phyloP scores from a whole-genome alignment of 768 basidiomycete genomes.

The Lactarius sanguifluus region DNA sequence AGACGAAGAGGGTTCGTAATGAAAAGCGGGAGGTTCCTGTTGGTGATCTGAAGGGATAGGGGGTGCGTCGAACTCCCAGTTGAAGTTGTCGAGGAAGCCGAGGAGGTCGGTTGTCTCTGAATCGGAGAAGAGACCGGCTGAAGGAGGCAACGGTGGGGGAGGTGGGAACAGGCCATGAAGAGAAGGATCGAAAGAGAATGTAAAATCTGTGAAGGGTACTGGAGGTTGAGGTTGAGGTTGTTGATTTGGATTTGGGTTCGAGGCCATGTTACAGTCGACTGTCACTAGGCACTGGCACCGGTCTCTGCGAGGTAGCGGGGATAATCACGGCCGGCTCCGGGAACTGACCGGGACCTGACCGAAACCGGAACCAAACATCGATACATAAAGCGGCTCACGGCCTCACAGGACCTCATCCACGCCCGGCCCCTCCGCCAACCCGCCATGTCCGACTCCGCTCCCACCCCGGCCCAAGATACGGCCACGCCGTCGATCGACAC shows the following conservation, averaged over 20 bases:
- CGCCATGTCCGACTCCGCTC: constrained; percentile 67
- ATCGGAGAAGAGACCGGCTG: constrained; percentile 75
- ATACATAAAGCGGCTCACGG: constrained; percentile 30
- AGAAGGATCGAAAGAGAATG: constrained; percentile 67
- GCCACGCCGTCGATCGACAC: constrained; percentile 59
- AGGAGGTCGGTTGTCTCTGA: constrained; percentile 77
- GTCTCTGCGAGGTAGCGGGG: constrained; percentile 9
- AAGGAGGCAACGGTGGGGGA: constrained; percentile 62
- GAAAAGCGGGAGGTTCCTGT: constrained; percentile 16
- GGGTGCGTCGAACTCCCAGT: constrained; percentile 54
- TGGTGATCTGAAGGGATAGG: constrained; percentile 14
- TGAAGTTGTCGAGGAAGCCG: constrained; percentile 81
- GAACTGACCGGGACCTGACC: constrained; percentile 25
- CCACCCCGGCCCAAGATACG: constrained; percentile 67
- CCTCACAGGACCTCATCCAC: constrained; percentile 12
- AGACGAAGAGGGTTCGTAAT: constrained; percentile 23
- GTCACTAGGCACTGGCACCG: not conserved
- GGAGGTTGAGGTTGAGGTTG: constrained; percentile 60
- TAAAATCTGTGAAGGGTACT: constrained; percentile 64
- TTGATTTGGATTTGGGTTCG: constrained; percentile 34
- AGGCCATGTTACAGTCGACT: constrained; percentile 13
- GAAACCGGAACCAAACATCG: constrained; percentile 28
- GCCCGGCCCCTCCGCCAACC: constrained; percentile 54
- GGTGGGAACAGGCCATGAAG: constrained; percentile 56
- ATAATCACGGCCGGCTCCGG: constrained; percentile 18